A percentile compares a stretch with the other conserved stretches of the same genome.
Conservation (phyloP, 345 rosid species). For the Brassica cretica region DNA sequence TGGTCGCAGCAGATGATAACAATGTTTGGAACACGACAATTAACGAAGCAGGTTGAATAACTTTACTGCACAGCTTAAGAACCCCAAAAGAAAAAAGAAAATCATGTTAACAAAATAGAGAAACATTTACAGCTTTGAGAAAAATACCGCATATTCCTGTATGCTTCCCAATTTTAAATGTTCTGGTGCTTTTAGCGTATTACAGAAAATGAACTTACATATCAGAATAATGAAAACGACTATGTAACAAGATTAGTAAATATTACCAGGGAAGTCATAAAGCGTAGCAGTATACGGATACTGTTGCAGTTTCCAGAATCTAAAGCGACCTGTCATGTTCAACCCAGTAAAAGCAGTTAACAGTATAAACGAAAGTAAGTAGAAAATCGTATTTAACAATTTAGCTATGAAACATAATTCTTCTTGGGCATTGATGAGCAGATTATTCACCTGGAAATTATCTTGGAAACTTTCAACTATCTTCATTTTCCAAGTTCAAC, state of each 20-base stretch:
- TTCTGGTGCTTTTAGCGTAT: not conserved
- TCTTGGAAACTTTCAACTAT: slow-evolving; percentile 57
- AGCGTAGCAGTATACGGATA: slow-evolving; percentile 82
- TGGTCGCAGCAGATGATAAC: slow-evolving; percentile 94
- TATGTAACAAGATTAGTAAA: slow-evolving; percentile 6
- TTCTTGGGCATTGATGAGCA: not conserved
- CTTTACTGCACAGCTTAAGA: slow-evolving; percentile 90
- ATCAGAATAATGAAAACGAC: not conserved
- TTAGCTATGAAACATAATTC: not conserved
- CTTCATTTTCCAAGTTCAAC: slow-evolving; percentile 89
- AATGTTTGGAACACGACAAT: slow-evolving; percentile 81
- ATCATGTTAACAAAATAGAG: slow-evolving; percentile 3
- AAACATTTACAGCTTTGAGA: not conserved
- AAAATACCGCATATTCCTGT: not conserved
- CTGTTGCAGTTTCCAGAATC: slow-evolving; percentile 66
- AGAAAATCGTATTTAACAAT: not conserved
- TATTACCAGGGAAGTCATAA: slow-evolving; percentile 80
- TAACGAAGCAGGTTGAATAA: slow-evolving; percentile 84
- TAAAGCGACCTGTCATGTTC: slow-evolving; percentile 66
- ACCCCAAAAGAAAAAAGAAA: not conserved
- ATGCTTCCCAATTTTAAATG: not conserved
- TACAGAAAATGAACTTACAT: not conserved
- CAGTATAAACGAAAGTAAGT: not conserved
- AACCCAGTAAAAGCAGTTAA: slow-evolving; percentile 23
- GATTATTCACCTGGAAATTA: slow-evolving; percentile 66